Evolutionary conservation across 495 filamentous ascomycete species (phyloP).

Genomic region (Evernia prunastri): DNA sequence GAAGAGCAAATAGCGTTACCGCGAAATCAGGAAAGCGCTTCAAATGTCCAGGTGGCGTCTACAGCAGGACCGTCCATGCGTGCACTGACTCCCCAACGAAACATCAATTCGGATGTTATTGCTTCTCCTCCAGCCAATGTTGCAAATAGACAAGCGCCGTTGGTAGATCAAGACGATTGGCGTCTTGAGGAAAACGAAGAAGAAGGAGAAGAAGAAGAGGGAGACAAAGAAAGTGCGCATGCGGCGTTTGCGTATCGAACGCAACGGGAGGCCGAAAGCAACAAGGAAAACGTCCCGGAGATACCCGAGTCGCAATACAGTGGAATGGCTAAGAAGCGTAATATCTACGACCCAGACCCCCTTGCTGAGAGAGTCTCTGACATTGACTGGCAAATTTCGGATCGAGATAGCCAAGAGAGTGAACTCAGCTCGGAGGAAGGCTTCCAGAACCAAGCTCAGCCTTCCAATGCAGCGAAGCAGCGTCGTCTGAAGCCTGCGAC

Average conservation of each 20-base stretch:
- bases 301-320: conserved; percentile 12
- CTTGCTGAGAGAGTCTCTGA: conserved; percentile 25
- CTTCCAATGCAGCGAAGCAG: conserved; percentile 14
- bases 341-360: conserved; percentile 32
- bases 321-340: not conserved
- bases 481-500: conserved; percentile 16
- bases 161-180: conserved; percentile 11
- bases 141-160: conserved; percentile 1
- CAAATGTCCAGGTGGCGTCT: conserved; percentile 14
- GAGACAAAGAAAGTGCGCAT: not conserved
- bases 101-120: not conserved
- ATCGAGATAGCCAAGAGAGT: not conserved
- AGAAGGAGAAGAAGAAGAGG: not conserved
- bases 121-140: conserved; percentile 13
- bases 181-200: not conserved
- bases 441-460: conserved; percentile 26
- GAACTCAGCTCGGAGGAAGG: conserved; percentile 24
- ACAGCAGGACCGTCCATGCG: conserved; percentile 1
- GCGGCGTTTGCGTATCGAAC: not conserved
- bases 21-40: not conserved
- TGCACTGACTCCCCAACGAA: conserved; percentile 4
- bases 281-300: conserved; percentile 26
- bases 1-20: conserved; percentile 4
- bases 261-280: conserved; percentile 20
- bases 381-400: conserved; percentile 11